phyloP scores from a whole-genome alignment of 202 grass and related monocot species.

The Schoenoplectus tabernaemontani region DNA sequence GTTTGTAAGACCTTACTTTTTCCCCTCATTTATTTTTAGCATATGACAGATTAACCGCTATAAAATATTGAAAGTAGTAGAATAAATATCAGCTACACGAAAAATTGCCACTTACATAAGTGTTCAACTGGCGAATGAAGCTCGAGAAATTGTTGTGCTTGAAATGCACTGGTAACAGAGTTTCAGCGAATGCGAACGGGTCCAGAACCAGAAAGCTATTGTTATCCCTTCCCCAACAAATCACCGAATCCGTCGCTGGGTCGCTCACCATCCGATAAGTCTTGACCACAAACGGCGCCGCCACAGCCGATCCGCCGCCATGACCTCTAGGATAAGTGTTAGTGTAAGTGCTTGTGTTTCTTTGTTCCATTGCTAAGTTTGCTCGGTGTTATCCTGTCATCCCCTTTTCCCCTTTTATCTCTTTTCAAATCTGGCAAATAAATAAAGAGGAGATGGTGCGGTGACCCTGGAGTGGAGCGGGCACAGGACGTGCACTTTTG shows the following conservation, averaged over 20 bases:
- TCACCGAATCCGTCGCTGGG: slow-evolving; percentile 46
- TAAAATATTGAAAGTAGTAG: not conserved
- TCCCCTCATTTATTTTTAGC: not conserved
- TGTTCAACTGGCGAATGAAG: slow-evolving; percentile 91
- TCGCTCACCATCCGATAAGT: slow-evolving; percentile 83
- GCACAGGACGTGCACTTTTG: not conserved
- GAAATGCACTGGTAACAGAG: slow-evolving; percentile 60
- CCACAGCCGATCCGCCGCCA: not conserved
- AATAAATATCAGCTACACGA: not conserved
- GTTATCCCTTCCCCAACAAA: slow-evolving; percentile 52
- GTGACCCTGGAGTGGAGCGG: not conserved
- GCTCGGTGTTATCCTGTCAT: not conserved
- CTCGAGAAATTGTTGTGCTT: slow-evolving; percentile 97
- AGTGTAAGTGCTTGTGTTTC: not conserved
- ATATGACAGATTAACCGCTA: not conserved
- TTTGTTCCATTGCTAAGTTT: not conserved
- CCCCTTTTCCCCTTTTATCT: not conserved
- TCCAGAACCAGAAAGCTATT: slow-evolving; percentile 75
- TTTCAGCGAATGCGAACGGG: slow-evolving; percentile 67
- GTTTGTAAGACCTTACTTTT: too few species aligned
- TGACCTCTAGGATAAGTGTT: not conserved
- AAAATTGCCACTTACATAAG: slow-evolving; percentile 48
- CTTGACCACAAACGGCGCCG: slow-evolving; percentile 77
- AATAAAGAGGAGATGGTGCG: not conserved
- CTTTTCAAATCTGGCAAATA: not conserved